phyloP scores from a whole-genome alignment of 257 asterid genomes.

The Lavandula angustifolia region DNA sequence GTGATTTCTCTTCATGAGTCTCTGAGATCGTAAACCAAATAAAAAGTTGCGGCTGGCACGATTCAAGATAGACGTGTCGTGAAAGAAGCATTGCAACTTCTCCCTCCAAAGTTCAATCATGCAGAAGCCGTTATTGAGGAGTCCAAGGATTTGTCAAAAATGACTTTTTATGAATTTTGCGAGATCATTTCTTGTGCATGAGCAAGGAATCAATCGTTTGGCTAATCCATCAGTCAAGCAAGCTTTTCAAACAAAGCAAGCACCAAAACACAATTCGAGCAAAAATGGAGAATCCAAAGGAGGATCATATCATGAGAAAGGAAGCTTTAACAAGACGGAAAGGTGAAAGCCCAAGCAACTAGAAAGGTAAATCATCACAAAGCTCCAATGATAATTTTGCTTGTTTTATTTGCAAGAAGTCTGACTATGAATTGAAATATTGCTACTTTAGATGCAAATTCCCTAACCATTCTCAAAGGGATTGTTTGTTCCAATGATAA shows the following conservation, averaged over 20 bases:
- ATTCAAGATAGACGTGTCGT: neutral
- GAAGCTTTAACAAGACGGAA: neutral
- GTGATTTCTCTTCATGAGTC: neutral
- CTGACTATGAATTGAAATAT: slow-evolving; percentile 14
- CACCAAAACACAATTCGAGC: too few relatives aligned
- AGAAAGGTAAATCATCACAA: slow-evolving; percentile 1
- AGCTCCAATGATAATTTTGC: neutral
- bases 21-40: neutral
- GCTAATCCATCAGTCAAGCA: neutral
- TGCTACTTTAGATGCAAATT: slow-evolving; percentile 21
- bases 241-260: slow-evolving; percentile 2
- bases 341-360: neutral
- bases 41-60: neutral
- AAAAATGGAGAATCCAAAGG: too few relatives aligned
- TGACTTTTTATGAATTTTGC: neutral
- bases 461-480: slow-evolving; percentile 1
- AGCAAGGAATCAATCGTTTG: neutral
- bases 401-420: slow-evolving; percentile 8
- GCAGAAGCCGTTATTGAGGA: slow-evolving; percentile 3
- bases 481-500: slow-evolving; percentile 21
- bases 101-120: slow-evolving; percentile 17
- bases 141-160: neutral
- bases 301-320: neutral
- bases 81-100: neutral
- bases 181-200: neutral